Evolutionary conservation across 2,329 filamentous ascomycete species (phyloP).

Genomic region (Thielaviopsis musarum): DNA sequence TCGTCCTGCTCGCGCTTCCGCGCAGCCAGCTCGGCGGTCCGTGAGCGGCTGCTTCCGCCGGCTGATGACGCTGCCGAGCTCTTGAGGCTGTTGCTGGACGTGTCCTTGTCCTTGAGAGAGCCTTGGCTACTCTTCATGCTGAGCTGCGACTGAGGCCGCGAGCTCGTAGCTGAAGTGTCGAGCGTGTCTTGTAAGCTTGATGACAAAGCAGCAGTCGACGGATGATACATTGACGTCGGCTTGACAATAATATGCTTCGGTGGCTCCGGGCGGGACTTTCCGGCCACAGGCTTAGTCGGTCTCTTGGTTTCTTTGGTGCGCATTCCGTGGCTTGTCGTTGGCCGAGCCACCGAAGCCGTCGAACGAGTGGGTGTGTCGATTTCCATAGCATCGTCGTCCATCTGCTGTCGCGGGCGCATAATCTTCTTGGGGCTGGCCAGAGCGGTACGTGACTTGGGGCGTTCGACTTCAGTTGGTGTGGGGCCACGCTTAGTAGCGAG

Average conservation of each 20-base stretch:
- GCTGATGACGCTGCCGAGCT: slow-evolving; percentile 38
- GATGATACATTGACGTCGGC: slow-evolving; percentile 45
- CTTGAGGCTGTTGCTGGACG: slow-evolving; percentile 44
- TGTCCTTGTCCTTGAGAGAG: slow-evolving; percentile 39
- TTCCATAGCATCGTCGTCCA: slow-evolving; percentile 31
- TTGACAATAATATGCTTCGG: slow-evolving; percentile 54
- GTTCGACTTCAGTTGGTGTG: slow-evolving; percentile 1
- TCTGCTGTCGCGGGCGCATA: slow-evolving; percentile 29
- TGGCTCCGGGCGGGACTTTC: slow-evolving; percentile 48
- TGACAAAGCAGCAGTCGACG: slow-evolving; percentile 39
- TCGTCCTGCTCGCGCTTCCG: slow-evolving; percentile 78
- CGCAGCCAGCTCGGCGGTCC: slow-evolving; percentile 57
- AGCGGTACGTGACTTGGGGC: slow-evolving; percentile 9
- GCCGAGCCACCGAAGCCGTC: slow-evolving; percentile 4
- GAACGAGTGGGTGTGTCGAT: slow-evolving; percentile 30
- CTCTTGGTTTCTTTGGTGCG: slow-evolving; percentile 36
- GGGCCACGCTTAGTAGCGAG: slow-evolving; percentile 1
- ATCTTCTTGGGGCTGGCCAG: slow-evolving; percentile 9
- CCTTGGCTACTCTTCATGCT: slow-evolving; percentile 52
- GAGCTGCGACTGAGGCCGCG: slow-evolving; percentile 25
- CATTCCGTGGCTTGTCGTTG: slow-evolving; percentile 5
- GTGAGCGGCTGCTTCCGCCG: slow-evolving; percentile 37
- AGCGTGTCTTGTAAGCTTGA: slow-evolving; percentile 42
- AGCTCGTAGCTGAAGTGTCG: slow-evolving; percentile 16
- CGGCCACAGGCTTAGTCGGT: slow-evolving; percentile 43